phyloP scores from a whole-genome alignment of 805 yeast genomes.

The Monosporozyma servazzii region DNA sequence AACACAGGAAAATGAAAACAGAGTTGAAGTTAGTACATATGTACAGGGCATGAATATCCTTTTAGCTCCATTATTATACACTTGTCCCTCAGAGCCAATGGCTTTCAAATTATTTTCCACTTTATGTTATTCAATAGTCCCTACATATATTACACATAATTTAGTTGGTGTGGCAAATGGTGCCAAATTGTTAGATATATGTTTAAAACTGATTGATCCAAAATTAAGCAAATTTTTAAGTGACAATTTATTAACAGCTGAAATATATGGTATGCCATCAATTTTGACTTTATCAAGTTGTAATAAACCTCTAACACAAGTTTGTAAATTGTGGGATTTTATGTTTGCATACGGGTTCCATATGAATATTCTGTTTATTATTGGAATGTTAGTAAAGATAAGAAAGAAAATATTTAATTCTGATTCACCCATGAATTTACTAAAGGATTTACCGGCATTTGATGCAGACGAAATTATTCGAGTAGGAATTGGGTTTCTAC shows the following conservation, averaged over 20 bases:
- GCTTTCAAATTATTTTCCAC: conserved; percentile 66
- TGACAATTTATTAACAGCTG: conserved; percentile 54
- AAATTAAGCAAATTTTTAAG: conserved; percentile 45
- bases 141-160: conserved; percentile 68
- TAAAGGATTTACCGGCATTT: conserved; percentile 57
- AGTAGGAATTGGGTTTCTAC: conserved; percentile 69
- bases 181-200: conserved; percentile 57
- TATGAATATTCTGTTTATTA: conserved; percentile 72
- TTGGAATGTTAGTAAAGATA: conserved; percentile 65
- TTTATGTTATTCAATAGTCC: conserved; percentile 55
- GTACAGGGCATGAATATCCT: conserved; percentile 92
- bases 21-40: conserved; percentile 32
- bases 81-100: conserved; percentile 74
- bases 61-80: conserved; percentile 72
- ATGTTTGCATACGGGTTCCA: conserved; percentile 86
- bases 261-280: conserved; percentile 78
- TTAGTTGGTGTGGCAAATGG: conserved; percentile 79
- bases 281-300: conserved; percentile 80
- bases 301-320: conserved; percentile 73
- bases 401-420: conserved; percentile 53
- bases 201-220: conserved; percentile 64
- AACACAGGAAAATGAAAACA: conserved; percentile 12
- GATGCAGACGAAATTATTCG: conserved; percentile 69
- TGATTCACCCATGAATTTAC: conserved; percentile 56
- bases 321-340: conserved; percentile 79